Base-by-base conservation (phyloP, 225 moss, liverwort and hornwort species). In the Marchantia paleacea region DNA sequence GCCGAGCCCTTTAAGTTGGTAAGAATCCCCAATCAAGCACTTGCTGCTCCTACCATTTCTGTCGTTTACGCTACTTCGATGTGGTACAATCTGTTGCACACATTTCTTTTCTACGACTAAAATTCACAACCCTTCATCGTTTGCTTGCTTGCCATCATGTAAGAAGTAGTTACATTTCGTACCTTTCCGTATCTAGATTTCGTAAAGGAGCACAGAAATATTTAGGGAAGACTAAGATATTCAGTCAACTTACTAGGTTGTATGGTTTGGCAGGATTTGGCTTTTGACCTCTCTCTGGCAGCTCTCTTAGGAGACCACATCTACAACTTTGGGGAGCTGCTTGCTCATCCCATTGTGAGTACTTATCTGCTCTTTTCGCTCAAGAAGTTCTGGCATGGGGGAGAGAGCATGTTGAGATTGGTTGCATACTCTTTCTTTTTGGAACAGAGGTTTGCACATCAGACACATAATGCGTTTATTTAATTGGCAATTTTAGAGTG, bases 251-350 rank as follows among this genome's bases (percentile, higher is more conserved):
- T 70, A 70, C 47, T 4, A 1, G 53, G 9, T 10, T 78, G 48
- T 84, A 61, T 48, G 30, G 7, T 87, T 47, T 18, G 78, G 78
- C 95, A 99, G 95, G 95, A 93, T 89, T 86, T 99, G 85, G 95
- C 97, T 54, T 95, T 94, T 74, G 97, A 99, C 84, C 91, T 99
- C 80, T 99, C 97, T 69, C 89, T 99, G 73, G 95, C 97, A 79
- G 97, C 97, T 12, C 85, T 99, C 85, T 85, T 99, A 83, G 95
- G 97, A 51, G 94, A 99, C 82, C 93, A 99, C 79, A 94, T 99
- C 68, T 99, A 99, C 84, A 99, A 99, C 87, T 95, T 99, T 79
- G 95, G 97, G 86, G 95, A 99, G 89, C 93, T 99, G 66, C 95
- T 99, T 83, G 93, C 97, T 52, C 97, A 95, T 80, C 97, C 95